A percentile compares a stretch with the other conserved stretches of the same genome.
phyloP scores from a whole-genome alignment of 352 stramenopile genomes.

The Aphanomyces stellatus region DNA sequence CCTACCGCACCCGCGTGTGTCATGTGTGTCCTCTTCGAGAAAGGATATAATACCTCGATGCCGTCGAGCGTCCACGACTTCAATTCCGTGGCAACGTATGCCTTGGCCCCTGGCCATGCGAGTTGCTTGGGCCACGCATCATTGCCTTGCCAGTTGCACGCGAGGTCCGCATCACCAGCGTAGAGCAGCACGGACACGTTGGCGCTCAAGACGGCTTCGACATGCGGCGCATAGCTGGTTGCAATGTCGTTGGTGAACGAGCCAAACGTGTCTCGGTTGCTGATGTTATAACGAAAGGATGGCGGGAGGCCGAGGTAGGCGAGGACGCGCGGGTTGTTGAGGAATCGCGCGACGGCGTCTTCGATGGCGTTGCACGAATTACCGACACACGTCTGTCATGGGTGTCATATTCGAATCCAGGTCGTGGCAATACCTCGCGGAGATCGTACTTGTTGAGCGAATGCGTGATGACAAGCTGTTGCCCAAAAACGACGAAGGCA shows the following conservation, averaged over 20 bases:
- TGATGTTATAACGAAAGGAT: neutral
- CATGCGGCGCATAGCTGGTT: neutral
- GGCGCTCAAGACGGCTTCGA: neutral
- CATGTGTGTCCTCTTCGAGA: too few relatives aligned
- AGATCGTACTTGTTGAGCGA: neutral
- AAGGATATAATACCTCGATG: too few relatives aligned
- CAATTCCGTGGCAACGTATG: neutral
- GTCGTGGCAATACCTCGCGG: neutral
- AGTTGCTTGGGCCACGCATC: neutral
- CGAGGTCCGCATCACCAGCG: constrained; percentile 7
- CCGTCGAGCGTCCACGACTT: neutral
- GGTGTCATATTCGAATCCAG: too few relatives aligned
- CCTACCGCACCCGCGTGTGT: too few relatives aligned
- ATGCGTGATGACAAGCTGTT: neutral
- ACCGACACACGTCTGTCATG: neutral
- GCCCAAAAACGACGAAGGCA: neutral
- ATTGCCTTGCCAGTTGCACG: constrained; percentile 11
- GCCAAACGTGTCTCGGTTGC: neutral
- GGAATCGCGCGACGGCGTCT: neutral
- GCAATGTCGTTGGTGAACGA: neutral
- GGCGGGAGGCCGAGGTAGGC: neutral
- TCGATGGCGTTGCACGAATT: neutral
- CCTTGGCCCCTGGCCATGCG: neutral
- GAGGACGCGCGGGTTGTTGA: neutral
- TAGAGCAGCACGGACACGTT: constrained; percentile 27